These are phyloP conservation scores for Aspergillus hiratsukae DNA, from an alignment of 2,329 filamentous ascomycete species.

Conservation along the genomic window DNA sequence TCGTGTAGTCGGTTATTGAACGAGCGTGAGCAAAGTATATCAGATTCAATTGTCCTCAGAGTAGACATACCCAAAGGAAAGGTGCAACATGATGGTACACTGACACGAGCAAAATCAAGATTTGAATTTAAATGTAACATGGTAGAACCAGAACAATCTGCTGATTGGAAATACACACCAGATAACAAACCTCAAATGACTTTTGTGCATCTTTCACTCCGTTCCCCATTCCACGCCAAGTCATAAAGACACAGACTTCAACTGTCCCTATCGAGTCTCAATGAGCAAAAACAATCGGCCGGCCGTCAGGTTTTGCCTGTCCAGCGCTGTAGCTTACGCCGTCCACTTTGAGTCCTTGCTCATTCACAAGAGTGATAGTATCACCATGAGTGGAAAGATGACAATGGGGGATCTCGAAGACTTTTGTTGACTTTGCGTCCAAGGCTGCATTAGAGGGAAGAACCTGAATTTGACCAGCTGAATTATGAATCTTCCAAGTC, in stretches of 20 bases:
- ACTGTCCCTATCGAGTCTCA: not conserved
- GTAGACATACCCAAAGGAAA: no score
- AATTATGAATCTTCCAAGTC: slow-evolving; percentile 1
- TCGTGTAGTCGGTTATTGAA: no score
- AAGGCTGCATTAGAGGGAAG: not conserved
- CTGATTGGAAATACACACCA: no score
- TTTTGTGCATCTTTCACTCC: no score
- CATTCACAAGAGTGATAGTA: slow-evolving; percentile 2
- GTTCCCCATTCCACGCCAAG: not conserved
- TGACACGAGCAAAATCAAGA: no score
- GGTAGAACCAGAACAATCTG: no score
- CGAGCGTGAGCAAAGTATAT: no score
- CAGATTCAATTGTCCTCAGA: no score
- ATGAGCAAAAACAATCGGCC: not conserved
- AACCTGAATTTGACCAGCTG: not conserved
- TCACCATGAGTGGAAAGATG: slow-evolving; percentile 1
- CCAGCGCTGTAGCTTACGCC: slow-evolving; percentile 5
- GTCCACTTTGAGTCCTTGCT: slow-evolving; percentile 2
- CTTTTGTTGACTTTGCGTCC: not conserved
- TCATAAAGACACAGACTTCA: not conserved
- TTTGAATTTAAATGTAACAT: no score
- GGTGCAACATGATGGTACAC: no score
- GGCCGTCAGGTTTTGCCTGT: not conserved
- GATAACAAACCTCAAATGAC: no score
- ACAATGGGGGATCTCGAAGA: slow-evolving; percentile 1